phyloP scores from a whole-genome alignment of 2,329 filamentous ascomycete genomes.

The Eutypella sp. region DNA sequence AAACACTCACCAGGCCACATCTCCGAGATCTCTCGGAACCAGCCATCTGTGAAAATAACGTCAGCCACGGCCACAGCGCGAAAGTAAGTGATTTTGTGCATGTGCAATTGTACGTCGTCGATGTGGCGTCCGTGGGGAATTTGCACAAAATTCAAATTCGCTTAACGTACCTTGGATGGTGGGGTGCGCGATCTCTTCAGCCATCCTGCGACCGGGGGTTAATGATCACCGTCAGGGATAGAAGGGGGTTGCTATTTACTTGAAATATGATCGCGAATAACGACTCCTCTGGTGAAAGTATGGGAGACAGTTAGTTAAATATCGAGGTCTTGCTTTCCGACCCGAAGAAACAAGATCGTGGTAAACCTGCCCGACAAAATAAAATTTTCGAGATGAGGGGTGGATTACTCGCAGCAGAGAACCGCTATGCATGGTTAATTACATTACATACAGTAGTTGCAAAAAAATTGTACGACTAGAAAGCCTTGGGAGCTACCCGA shows the following conservation, averaged over 20 bases:
- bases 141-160: conserved; percentile 1
- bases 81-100: conserved; percentile 11
- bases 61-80: conserved; percentile 7
- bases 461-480: no score
- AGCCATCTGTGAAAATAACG: conserved; percentile 73
- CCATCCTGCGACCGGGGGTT: not conserved
- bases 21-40: conserved; percentile 97
- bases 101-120: no score
- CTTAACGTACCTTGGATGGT: conserved; percentile 57
- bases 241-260: not conserved
- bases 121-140: conserved; percentile 5
- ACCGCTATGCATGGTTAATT: no score
- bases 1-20: conserved; percentile 78
- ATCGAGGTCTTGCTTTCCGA: not conserved
- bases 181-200: conserved; percentile 49
- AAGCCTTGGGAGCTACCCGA: not conserved
- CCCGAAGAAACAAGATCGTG: not conserved
- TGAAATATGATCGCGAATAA: not conserved
- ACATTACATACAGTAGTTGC: no score
- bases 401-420: not conserved
- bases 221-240: not conserved
- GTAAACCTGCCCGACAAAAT: not conserved
- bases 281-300: not conserved
- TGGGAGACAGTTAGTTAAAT: not conserved
- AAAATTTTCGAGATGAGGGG: conserved; percentile 1